These are phyloP conservation scores for Tetrahymena elliotti DNA, from an alignment of 73 alveolate genomes.

Conservation along the genomic window DNA sequence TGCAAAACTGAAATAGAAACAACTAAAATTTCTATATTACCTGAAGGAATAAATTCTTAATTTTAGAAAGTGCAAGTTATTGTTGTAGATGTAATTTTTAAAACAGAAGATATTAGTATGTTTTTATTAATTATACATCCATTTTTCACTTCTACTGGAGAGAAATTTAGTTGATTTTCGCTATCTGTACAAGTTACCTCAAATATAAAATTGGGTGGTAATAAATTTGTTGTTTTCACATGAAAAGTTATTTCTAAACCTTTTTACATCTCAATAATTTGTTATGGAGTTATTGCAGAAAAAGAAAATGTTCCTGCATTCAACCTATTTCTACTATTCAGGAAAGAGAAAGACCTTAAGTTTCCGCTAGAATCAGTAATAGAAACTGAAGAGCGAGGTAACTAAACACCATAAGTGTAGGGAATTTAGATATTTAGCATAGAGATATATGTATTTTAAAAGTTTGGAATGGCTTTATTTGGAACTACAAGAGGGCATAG, in stretches of 20 bases:
- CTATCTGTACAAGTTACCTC: background rate
- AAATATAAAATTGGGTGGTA: background rate
- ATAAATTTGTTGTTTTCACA: background rate
- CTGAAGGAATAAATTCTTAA: background rate
- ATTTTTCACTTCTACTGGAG: background rate
- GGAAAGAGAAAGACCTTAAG: background rate
- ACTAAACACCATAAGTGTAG: background rate
- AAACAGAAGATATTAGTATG: background rate
- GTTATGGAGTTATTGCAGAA: background rate
- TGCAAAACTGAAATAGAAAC: background rate
- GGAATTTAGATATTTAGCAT: background rate
- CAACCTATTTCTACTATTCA: background rate
- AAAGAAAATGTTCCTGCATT: background rate
- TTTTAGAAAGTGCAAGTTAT: background rate
- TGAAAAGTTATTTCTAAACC: background rate
- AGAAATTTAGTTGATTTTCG: background rate
- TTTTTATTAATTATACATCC: background rate
- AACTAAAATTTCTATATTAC: background rate
- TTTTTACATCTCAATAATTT: background rate
- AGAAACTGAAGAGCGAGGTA: background rate
- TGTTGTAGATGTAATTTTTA: background rate
- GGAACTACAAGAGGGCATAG: background rate
- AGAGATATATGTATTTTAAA: background rate
- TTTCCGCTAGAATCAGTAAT: background rate
- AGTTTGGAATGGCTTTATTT: background rate